Conservation (phyloP, 192 early-diverging fungal species). For the Backusella sp. region DNA sequence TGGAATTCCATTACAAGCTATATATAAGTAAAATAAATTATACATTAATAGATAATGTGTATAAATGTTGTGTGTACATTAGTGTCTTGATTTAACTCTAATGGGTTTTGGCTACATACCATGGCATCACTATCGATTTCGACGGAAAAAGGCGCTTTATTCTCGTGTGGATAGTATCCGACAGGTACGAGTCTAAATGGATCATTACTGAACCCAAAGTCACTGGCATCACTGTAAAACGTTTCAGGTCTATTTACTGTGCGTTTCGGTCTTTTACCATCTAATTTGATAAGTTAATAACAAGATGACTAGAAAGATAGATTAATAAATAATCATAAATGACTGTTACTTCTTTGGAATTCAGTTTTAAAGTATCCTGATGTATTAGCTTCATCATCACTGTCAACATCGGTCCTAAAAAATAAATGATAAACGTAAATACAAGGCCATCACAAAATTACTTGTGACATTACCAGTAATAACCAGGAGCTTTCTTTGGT, state of each 20-base stretch:
- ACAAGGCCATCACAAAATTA: background rate
- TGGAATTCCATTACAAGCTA: conserved; percentile 93
- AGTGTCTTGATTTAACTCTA: background rate
- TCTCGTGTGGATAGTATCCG: conserved; percentile 38
- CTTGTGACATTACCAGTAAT: background rate
- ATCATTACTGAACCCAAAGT: conserved; percentile 42
- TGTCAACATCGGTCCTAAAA: background rate
- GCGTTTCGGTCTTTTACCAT: conserved; percentile 23
- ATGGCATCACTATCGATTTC: conserved; percentile 46
- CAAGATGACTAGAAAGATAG: background rate
- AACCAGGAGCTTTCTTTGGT: conserved; percentile 8
- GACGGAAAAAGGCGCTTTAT: conserved; percentile 53
- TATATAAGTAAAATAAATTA: background rate
- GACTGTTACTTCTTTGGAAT: background rate
- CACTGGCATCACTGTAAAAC: conserved; percentile 19
- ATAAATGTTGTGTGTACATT: background rate
- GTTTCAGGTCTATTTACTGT: conserved; percentile 17
- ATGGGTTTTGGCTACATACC: conserved; percentile 30
- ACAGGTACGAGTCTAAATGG: conserved; percentile 59
- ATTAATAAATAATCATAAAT: background rate
- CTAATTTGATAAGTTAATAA: background rate
- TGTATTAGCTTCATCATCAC: background rate
- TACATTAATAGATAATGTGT: background rate
- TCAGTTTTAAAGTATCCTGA: conserved; percentile 37
- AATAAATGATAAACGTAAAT: background rate